Evolutionary conservation across 257 asterid genomes (phyloP).

Genomic region (Mentha longifolia): DNA sequence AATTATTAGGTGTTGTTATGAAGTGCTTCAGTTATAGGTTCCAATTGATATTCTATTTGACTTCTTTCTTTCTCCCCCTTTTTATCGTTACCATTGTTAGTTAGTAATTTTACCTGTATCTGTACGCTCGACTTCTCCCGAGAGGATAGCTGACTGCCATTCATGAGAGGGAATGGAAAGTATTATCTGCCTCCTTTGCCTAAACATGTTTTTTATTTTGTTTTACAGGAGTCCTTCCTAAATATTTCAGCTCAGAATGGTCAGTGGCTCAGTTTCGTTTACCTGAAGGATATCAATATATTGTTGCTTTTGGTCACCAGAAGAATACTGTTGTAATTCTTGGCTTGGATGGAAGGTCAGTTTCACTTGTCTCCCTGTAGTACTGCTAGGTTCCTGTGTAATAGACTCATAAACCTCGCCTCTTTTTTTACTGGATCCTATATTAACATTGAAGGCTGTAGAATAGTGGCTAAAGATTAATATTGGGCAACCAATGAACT

Average conservation of each 20-base stretch:
- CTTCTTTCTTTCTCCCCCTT: not conserved
- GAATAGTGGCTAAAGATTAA: not conserved
- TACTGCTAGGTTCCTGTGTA: not conserved
- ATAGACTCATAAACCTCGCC: not conserved
- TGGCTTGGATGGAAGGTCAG: slow-evolving; percentile 95
- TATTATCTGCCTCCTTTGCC: not conserved
- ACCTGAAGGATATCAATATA: slow-evolving; percentile 76
- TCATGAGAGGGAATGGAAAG: slow-evolving; percentile 4
- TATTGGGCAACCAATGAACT: not conserved
- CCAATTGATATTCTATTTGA: not conserved
- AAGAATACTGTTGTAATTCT: slow-evolving; percentile 82
- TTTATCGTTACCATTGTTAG: not conserved
- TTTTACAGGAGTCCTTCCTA: slow-evolving; percentile 78
- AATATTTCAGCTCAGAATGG: slow-evolving; percentile 97
- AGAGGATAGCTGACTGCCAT: slow-evolving; percentile 7
- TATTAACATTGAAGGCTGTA: not conserved
- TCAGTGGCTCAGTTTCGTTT: slow-evolving; percentile 93
- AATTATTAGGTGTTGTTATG: not conserved
- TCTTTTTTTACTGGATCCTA: not conserved
- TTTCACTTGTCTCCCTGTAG: slow-evolving; percentile 2
- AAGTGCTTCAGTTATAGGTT: not conserved
- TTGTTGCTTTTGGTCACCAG: slow-evolving; percentile 92
- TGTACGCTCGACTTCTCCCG: not conserved
- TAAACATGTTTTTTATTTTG: slow-evolving; percentile 10
- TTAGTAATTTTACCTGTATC: not conserved